Conservation (phyloP, 2,329 filamentous ascomycete genomes). For the Didymosphaeria variabile region DNA sequence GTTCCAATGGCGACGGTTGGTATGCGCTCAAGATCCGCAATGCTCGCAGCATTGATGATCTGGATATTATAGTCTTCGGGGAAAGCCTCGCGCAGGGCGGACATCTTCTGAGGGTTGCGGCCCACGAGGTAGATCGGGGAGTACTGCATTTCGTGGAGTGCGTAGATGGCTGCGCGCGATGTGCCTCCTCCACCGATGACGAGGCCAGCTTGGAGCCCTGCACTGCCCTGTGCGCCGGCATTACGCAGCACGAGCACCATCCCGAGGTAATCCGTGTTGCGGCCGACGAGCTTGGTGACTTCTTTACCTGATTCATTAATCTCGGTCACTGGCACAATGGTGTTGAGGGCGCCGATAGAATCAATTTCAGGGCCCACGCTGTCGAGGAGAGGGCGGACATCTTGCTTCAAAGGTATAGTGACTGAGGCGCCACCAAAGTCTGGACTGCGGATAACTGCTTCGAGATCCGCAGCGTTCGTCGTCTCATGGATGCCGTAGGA, state of each 20-base stretch:
- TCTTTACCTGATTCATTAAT: constrained; percentile 53
- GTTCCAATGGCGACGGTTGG: constrained; percentile 84
- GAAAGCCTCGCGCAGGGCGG: constrained; percentile 75
- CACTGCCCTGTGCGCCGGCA: constrained; percentile 61
- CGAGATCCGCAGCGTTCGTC: constrained; percentile 66
- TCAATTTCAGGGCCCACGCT: constrained; percentile 80
- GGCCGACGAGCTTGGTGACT: constrained; percentile 71
- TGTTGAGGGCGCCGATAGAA: constrained; percentile 93
- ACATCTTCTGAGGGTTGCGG: constrained; percentile 74
- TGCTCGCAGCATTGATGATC: constrained; percentile 58
- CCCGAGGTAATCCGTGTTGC: constrained; percentile 96
- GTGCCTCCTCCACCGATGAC: constrained; percentile 94
- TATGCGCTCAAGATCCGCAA: constrained; percentile 57
- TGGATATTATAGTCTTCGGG: constrained; percentile 74
- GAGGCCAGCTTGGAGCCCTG: constrained; percentile 67
- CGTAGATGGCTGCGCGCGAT: constrained; percentile 88
- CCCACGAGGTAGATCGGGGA: constrained; percentile 87
- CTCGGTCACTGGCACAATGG: constrained; percentile 72
- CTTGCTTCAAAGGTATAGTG: constrained; percentile 92
- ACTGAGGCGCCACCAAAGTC: constrained; percentile 94
- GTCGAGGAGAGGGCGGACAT: constrained; percentile 84
- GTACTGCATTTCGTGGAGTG: constrained; percentile 83
- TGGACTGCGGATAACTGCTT: constrained; percentile 70
- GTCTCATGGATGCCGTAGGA: constrained; percentile 82
- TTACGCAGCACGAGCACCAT: constrained; percentile 82